A percentile compares a stretch with the other conserved stretches of the same genome.
Conservation (phyloP, 768 basidiomycete genomes). For the Russula vinacea region DNA sequence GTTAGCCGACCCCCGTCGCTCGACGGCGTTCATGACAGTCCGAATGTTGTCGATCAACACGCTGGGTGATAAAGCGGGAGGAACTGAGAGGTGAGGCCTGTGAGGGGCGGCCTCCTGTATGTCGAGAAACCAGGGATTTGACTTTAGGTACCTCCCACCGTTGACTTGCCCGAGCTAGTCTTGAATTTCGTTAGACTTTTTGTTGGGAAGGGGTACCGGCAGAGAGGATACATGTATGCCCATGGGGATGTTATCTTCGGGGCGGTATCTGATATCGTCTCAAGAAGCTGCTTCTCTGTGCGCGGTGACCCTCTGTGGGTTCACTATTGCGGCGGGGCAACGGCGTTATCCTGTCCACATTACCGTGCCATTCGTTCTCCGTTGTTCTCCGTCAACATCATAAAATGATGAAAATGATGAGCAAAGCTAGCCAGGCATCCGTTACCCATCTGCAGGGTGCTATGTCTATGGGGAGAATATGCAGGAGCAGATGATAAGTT, state of each 20-base stretch:
- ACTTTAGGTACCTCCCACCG: slow-evolving; percentile 32
- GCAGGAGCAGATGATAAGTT: too few species aligned
- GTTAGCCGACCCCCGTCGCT: slow-evolving; percentile 14
- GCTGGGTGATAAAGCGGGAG: slow-evolving; percentile 25
- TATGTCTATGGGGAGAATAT: too few species aligned
- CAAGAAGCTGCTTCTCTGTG: slow-evolving; percentile 70
- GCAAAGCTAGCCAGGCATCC: too few species aligned
- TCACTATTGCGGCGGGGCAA: not conserved
- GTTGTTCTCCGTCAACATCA: too few species aligned
- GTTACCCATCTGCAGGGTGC: too few species aligned
- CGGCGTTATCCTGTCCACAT: too few species aligned
- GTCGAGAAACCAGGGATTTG: slow-evolving; percentile 30
- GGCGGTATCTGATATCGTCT: slow-evolving; percentile 72
- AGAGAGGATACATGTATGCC: slow-evolving; percentile 44
- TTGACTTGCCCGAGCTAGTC: slow-evolving; percentile 28
- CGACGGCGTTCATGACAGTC: slow-evolving; percentile 27
- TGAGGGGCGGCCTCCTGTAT: slow-evolving; percentile 38
- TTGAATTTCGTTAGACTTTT: slow-evolving; percentile 34
- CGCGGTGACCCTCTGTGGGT: slow-evolving; percentile 8
- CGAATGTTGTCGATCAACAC: slow-evolving; percentile 28
- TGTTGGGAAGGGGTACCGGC: slow-evolving; percentile 32
- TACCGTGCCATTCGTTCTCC: too few species aligned
- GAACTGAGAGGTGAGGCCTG: slow-evolving; percentile 74
- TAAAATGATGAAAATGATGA: too few species aligned
- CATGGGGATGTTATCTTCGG: slow-evolving; percentile 67